Base-by-base conservation (phyloP, 2,329 filamentous ascomycete species). In the Fusarium sp. region DNA sequence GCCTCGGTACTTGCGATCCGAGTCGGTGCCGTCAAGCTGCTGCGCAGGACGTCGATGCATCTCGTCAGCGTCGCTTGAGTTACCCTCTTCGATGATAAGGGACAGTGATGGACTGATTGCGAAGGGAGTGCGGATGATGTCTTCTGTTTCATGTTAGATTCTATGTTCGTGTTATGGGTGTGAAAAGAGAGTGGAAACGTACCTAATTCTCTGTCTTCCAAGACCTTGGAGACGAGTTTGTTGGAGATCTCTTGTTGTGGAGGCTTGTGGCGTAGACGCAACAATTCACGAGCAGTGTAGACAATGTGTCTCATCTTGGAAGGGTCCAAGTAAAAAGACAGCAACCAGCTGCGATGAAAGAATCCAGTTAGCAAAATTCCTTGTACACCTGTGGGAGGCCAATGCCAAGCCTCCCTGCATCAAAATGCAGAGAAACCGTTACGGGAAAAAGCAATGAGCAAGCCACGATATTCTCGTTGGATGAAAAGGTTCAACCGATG, bases 271-370 rank as follows among this genome's bases (percentile, higher is more conserved):
- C 78, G 78, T 61, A 83, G 72, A 50, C 75, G 75, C 48, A 87
- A 78, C n/a, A 88, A 80, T 77, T 88, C 85, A 39, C 79, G 76
- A 56, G 83, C 77, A 14, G 81, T 82, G 72, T 88, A 88, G 16
- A 75, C 82, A 47, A 80, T 81, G 18, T 81, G 79, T 60, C 79
- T 78, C 86, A 88, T 88, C 60, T 78, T 77, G 77, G 77, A 59
- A 51, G 77, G 67, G 66, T 84, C 73, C 69, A 81, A 83, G 69
- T 81, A 82, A 70, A 85, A 85, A 65, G 85, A n/a, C 51, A 67
- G 74, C 14, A 51, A 39, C 75, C 64, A 79, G 68, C 78, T 81
- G 77, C 58, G 57, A 63, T 75, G 68, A 78, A 80, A 68, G 68
- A 71, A 65, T 76, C 53, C 71, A 55, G 75, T 82, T 69, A 82